Base-by-base conservation (phyloP, 768 basidiomycete genomes). In the Leucosporidium scottii region DNA sequence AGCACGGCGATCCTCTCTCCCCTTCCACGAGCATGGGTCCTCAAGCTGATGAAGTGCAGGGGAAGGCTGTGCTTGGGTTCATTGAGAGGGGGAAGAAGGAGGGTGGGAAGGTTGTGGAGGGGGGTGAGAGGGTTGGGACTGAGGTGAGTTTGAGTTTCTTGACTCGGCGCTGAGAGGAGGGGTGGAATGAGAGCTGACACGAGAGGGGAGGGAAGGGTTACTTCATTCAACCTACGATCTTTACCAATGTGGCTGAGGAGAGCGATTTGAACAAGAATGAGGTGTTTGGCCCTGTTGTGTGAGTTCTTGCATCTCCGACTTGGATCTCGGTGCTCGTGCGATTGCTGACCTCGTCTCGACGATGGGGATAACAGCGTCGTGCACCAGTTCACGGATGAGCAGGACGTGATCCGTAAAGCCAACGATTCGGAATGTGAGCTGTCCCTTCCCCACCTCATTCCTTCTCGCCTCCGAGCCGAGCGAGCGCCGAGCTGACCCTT, bases 141-240 rank as follows among this genome's bases (percentile, higher is more conserved):
- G 25, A 44, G 15, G 39, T 44, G 39, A 44, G 39, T 44, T 44
- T 10, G 8, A 2, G 8, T 44, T 12, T 12, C 10, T 44, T 17
- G 8, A 2, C 13, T 10, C 13, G 39, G 8, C 39, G 39, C 34
- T 68, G 86, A 85, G 9, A 77, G 70, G 1, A 77, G 70, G 1
- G 82, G 47, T 28, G 10, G 50, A 36, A 27, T 20, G 39, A 44
- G 13, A 8, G 39, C 39, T 44, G 39, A 44, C 13, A 17, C 15
- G 8, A 3, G 28, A 34, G 39, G 39, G 39, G 39, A 13, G 15
- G 39, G 15, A 12, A 83, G 64, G 85, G 87, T 0, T 90, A 82
- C 81, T 91, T 85, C 78, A 83, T 92, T 59, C 75, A 75, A 49
- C 75, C 90, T 88, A 91, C 91, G 12, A 82, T 92, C 74, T 87